Evolutionary conservation across 1,284 basidiomycete species (phyloP).

Genomic region (Leccinum ponderosum): DNA sequence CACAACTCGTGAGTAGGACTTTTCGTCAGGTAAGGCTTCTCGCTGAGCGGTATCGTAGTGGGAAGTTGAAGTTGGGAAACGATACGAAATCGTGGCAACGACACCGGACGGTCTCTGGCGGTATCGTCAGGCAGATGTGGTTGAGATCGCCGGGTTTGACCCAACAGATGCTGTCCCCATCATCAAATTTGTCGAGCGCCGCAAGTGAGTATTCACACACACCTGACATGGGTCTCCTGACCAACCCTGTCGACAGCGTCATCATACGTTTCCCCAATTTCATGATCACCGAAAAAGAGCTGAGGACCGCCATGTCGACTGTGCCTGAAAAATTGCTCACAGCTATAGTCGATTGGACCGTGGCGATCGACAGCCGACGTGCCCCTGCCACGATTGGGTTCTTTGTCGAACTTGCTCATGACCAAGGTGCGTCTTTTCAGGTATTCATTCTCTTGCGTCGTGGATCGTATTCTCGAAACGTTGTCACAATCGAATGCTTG

Average conservation of each 20-base stretch:
- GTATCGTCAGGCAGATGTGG: conserved; percentile 22
- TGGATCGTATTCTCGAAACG: background rate
- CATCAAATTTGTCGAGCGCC: conserved; percentile 18
- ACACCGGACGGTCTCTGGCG: conserved; percentile 27
- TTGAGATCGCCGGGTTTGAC: conserved; percentile 24
- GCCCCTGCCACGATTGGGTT: background rate
- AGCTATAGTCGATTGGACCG: background rate
- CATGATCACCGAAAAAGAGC: background rate
- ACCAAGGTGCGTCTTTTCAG: background rate
- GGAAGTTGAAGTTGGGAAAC: conserved; percentile 15
- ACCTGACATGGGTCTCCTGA: background rate
- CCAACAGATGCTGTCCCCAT: conserved; percentile 20
- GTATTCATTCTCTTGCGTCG: background rate
- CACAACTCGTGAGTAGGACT: background rate
- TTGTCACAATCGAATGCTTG: background rate
- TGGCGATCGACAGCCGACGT: background rate
- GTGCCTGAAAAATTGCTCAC: background rate
- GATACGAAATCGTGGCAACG: conserved; percentile 22
- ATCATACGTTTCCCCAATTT: background rate
- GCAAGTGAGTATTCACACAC: conserved; percentile 4
- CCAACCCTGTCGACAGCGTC: background rate
- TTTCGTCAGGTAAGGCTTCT: background rate
- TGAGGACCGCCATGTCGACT: background rate
- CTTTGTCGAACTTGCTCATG: background rate
- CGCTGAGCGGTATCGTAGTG: conserved; percentile 16